Base-by-base conservation (phyloP, 805 yeast genomes). In the Crinitomyces ghanaensis region DNA sequence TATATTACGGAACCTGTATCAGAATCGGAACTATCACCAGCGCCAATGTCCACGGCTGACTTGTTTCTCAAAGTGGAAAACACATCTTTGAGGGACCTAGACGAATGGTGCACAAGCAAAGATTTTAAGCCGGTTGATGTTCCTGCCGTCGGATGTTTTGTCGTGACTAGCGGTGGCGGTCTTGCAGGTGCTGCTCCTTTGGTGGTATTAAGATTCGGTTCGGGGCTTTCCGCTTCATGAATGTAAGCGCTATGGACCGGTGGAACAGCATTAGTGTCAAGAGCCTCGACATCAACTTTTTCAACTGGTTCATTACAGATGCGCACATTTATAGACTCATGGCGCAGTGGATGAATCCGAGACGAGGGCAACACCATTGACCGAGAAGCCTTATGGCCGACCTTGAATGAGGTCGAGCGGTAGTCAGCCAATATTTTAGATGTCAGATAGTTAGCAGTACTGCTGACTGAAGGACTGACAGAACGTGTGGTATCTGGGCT, bases 71-170 rank as follows among this genome's bases (percentile, higher is more conserved):
- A 37, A 34, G 19, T 37, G 38, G 18, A 26, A n/a, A 16, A 25
- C 31, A 15, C 26, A 28, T 13, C 23, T 26, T 16, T 28, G 23
- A 12, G 19, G 24, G n/a, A 9, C 24, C 11, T 9, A 15, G 13
- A 21, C 27, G 18, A 19, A 21, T n/a, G 26, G 27, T 19, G n/a
- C 18, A 8, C 33, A 18, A 9, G 37, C 40, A n/a, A n/a, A n/a
- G n/a, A 14, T 36, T 27, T 11, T 28, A 18, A 16, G 30, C 26
- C 22, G 21, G 16, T 22, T 36, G 26, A 15, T 34, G 26, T 8
- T 28, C 34, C 14, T 23, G 15, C 30, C 19, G 24, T 31, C 34
- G 6, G 45, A 43, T 1, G 45, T 42, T 39, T 42, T 11, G 34
- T 39, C 24, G 45, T 24, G 16, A 26, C 35, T 13, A 43, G 42